These are phyloP conservation scores for Pyrenochaeta sp. DNA, from an alignment of 2,329 filamentous ascomycete genomes.

Conservation along the genomic window DNA sequence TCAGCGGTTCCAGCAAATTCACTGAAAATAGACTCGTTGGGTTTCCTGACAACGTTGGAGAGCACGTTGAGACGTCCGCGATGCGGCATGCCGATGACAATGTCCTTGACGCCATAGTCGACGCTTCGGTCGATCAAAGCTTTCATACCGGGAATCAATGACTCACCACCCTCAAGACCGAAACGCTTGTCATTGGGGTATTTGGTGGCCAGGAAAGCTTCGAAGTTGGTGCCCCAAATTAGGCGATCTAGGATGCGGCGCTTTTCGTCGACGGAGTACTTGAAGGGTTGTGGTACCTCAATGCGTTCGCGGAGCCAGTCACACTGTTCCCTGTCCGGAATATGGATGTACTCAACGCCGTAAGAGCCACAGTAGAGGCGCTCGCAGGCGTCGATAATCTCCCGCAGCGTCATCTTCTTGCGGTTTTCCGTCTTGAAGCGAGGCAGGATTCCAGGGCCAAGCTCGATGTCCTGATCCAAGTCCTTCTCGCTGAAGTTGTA, in stretches of 20 bases:
- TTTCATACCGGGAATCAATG: conserved; percentile 98
- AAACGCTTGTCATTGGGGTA: conserved; percentile 99
- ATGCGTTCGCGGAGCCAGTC: conserved; percentile 97
- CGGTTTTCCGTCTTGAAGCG: conserved; percentile 88
- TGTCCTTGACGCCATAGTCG: conserved; percentile 98
- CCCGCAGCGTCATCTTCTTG: conserved; percentile 95
- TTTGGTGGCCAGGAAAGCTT: conserved; percentile 93
- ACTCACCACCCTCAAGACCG: conserved; percentile 96
- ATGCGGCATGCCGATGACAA: conserved; percentile 99
- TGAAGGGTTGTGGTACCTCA: conserved; percentile 93
- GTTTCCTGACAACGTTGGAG: conserved; percentile 98
- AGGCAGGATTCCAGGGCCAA: conserved; percentile 94
- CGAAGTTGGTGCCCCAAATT: conserved; percentile 98
- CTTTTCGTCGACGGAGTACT: conserved; percentile 98
- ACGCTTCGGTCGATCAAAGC: conserved; percentile 97
- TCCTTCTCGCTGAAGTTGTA: conserved; percentile 97
- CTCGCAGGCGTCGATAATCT: conserved; percentile 93
- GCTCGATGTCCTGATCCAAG: conserved; percentile 86
- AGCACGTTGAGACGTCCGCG: conserved; percentile 97
- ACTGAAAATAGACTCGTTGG: conserved; percentile 99
- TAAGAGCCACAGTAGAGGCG: conserved; percentile 97
- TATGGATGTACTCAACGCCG: conserved; percentile 98
- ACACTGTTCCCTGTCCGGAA: conserved; percentile 95
- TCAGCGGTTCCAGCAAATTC: conserved; percentile 91
- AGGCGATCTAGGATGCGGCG: conserved; percentile 94